Percentiles rank a stretch among this genome's conserved stretches.
Conservation (phyloP, 1,284 basidiomycete species). For the Wallemia hederae region DNA sequence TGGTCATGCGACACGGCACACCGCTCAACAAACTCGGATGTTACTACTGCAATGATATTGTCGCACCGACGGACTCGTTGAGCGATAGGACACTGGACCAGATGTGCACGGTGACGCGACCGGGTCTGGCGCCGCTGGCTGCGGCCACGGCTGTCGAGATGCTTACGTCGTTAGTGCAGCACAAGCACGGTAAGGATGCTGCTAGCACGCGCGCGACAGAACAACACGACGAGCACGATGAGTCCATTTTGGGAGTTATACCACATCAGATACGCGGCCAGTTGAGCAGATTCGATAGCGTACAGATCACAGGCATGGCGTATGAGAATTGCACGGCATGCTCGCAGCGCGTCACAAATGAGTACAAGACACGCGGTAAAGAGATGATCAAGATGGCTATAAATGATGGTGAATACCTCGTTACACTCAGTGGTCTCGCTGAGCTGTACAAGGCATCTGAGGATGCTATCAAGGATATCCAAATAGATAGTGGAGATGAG, state of each 20-base stretch:
- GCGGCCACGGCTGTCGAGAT: conserved; percentile 74
- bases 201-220: conserved; percentile 11
- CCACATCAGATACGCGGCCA: conserved; percentile 85
- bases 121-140: conserved; percentile 75
- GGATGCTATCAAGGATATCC: conserved; percentile 1
- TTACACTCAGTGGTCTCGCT: conserved; percentile 57
- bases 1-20: conserved; percentile 86
- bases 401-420: conserved; percentile 54
- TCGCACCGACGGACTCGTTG: conserved; percentile 74
- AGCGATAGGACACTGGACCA: conserved; percentile 87
- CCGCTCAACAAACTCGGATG: conserved; percentile 40
- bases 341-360: conserved; percentile 24
- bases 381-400: conserved; percentile 52
- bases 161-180: conserved; percentile 62
- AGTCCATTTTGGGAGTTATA: conserved; percentile 45
- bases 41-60: conserved; percentile 95
- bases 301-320: conserved; percentile 56
- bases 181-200: conserved; percentile 42
- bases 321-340: conserved; percentile 78
- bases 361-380: conserved; percentile 46
- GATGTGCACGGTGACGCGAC: conserved; percentile 97
- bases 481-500: conserved; percentile 5
- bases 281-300: conserved; percentile 52
- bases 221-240: conserved; percentile 10
- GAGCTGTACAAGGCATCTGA: conserved; percentile 42